A percentile compares a stretch with the other conserved stretches of the same genome.
Evolutionary conservation across 1,284 basidiomycete genomes (phyloP).

Genomic region (Trametes hirsuta): DNA sequence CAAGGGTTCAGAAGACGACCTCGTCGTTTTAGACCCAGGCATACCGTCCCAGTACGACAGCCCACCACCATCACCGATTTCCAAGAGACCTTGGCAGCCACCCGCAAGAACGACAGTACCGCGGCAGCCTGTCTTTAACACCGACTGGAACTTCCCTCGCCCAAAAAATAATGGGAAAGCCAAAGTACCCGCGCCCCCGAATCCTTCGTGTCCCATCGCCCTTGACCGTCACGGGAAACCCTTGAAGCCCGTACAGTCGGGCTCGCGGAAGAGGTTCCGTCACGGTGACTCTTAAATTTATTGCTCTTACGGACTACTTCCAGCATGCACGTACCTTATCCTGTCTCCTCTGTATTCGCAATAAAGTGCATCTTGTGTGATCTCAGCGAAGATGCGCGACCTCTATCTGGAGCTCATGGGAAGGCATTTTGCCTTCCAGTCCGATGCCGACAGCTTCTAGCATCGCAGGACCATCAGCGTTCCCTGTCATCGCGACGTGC

Average conservation of each 20-base stretch:
- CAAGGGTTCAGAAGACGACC: conserved; percentile 10
- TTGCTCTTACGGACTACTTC: neutral
- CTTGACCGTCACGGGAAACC: conserved; percentile 23
- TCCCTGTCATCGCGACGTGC: neutral
- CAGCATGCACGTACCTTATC: neutral
- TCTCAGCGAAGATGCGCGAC: no score
- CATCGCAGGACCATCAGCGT: neutral
- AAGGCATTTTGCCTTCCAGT: neutral
- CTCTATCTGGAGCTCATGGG: neutral
- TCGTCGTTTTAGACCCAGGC: neutral
- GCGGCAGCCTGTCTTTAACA: conserved; percentile 1
- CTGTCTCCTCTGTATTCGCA: neutral
- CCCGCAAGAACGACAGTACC: neutral
- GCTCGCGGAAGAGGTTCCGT: conserved; percentile 21
- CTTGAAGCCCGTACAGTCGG: conserved; percentile 21
- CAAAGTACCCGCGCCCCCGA: conserved; percentile 4
- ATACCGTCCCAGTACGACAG: neutral
- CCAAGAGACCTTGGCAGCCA: neutral
- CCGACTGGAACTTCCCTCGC: conserved; percentile 15
- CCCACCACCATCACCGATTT: neutral
- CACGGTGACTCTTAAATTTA: neutral
- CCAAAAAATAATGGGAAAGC: neutral
- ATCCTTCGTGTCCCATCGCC: conserved; percentile 14
- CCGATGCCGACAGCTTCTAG: neutral
- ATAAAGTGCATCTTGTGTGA: no score